Evolutionary conservation across 2,329 filamentous ascomycete genomes (phyloP), one percentile per base, ranked within the genome.

Genomic region (Mycosphaerella sp.): DNA sequence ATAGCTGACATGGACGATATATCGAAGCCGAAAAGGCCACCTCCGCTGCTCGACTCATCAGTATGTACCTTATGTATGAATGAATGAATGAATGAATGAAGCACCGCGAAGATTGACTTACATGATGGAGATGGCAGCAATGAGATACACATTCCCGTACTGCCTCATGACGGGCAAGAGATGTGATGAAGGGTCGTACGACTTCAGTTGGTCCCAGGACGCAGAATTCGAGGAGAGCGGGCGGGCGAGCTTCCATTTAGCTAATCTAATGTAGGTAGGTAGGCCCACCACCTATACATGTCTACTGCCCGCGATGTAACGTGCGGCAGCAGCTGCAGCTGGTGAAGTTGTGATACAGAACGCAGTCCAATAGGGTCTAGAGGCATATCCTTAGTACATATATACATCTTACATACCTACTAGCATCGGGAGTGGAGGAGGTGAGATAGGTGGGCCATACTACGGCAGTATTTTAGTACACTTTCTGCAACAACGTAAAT

Each of bases 1-100:
- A 72, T 71, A 8, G 71, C 71, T 52, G 79, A 82, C 84, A 89
- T 87, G 39, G 82, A 86, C 50, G 79, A 81, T 62, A 89, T 87
- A 70, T 89, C 86, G 65, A 89, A 89, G 60, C 47, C 47, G 28
- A 56, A 56, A 25, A 88, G 73, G 21, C 79, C 80, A 65, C 85
- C 85, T 59, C 84, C 84, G 72, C 41, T 43, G 13, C 21, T 25
- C 41, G 12, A 43, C 12, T 28, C 27, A 32, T 43, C 14, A 43
- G 41, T 25, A 16, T 43, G 36, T 13, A 39, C 36, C n/a, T n/a
- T n/a, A n/a, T n/a, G n/a, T n/a, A n/a, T n/a, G n/a, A n/a, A n/a
- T n/a, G n/a, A n/a, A n/a, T n/a, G n/a, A n/a, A n/a, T n/a, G n/a
- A n/a, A n/a, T n/a, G n/a, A n/a, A n/a, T n/a, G 14, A 6, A 34